These are phyloP conservation scores for Globisporangium camurandrum DNA, from an alignment of 352 stramenopile species.

Conservation along the genomic window DNA sequence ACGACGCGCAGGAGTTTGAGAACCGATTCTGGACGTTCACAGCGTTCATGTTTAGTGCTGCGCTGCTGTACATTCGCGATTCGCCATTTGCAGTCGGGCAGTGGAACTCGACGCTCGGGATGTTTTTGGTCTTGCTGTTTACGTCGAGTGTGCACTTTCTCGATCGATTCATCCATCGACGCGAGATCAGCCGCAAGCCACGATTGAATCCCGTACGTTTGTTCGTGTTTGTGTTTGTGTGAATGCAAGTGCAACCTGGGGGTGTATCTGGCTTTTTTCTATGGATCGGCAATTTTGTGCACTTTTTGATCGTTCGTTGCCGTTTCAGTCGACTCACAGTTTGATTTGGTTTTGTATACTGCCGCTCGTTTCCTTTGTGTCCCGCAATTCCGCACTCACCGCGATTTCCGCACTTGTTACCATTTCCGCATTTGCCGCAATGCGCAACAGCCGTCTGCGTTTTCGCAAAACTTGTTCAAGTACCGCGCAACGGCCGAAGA, in stretches of 20 bases:
- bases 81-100: conserved; percentile 82
- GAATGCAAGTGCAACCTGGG: not conserved
- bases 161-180: conserved; percentile 72
- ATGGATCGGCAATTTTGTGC: too few species aligned
- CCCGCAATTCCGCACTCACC: too few species aligned
- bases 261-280: too few species aligned
- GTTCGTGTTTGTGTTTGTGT: not conserved
- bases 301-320: too few species aligned
- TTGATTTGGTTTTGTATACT: not conserved
- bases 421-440: too few species aligned
- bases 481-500: conserved; percentile 77
- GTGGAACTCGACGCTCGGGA: conserved; percentile 63
- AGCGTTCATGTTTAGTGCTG: conserved; percentile 87
- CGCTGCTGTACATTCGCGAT: conserved; percentile 93
- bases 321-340: too few species aligned
- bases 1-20: conserved; percentile 92
- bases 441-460: conserved; percentile 43
- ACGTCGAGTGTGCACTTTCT: conserved; percentile 76
- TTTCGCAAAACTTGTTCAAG: conserved; percentile 73
- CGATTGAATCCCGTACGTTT: conserved; percentile 32
- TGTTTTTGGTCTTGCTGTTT: conserved; percentile 73
- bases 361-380: too few species aligned
- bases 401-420: too few species aligned
- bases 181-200: conserved; percentile 59
- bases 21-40: conserved; percentile 97